phyloP scores from a whole-genome alignment of 306 rosid genomes.

The Cicer arietinum region DNA sequence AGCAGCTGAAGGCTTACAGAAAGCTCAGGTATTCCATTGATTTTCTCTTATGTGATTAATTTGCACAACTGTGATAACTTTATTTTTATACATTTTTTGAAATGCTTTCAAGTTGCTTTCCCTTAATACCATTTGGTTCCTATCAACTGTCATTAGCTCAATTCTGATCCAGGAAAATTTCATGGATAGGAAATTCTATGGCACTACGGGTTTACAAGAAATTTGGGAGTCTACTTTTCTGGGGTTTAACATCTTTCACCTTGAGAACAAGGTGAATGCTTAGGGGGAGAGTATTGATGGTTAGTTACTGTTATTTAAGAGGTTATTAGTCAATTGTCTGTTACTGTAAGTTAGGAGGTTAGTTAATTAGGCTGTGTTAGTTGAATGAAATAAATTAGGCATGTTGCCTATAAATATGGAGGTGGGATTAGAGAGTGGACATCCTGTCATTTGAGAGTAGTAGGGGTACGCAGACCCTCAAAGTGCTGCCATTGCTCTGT shows the following conservation, averaged over 20 bases:
- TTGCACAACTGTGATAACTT: constrained; percentile 29
- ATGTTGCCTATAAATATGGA: constrained; percentile 8
- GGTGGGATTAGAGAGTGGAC: constrained; percentile 2
- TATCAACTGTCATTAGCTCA: background rate
- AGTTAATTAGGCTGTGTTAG: constrained; percentile 14
- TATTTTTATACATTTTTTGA: constrained; percentile 22
- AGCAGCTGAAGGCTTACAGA: constrained; percentile 86
- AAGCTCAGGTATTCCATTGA: constrained; percentile 73
- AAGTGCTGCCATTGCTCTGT: background rate
- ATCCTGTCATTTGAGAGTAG: constrained; percentile 1
- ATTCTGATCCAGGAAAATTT: background rate
- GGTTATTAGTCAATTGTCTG: background rate
- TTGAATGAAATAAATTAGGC: background rate
- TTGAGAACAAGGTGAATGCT: background rate
- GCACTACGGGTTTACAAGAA: background rate
- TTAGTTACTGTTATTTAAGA: background rate
- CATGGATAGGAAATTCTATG: background rate
- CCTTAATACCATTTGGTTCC: background rate
- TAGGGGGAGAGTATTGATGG: background rate
- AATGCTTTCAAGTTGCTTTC: constrained; percentile 3
- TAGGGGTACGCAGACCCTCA: background rate
- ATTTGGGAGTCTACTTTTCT: background rate
- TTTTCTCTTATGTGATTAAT: constrained; percentile 36
- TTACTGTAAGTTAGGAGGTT: background rate
- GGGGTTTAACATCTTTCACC: constrained; percentile 3